Evolutionary conservation across 129 eudicot species (phyloP).

Genomic region (Cynara cardunculus): DNA sequence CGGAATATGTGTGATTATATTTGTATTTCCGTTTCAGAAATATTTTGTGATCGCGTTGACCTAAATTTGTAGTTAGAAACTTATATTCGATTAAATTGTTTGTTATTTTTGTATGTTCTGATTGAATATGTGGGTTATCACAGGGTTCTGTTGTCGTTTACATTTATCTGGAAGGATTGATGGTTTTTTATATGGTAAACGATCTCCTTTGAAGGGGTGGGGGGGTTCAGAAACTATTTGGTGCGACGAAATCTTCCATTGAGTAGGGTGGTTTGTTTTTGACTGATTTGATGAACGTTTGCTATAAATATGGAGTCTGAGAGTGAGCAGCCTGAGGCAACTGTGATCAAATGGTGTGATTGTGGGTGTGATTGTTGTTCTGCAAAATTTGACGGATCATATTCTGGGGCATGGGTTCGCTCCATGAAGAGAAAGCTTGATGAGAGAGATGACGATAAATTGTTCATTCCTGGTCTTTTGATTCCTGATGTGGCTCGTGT

Average conservation of each 20-base stretch:
- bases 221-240: constrained; percentile 8
- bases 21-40: constrained; percentile 7
- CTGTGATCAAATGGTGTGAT: constrained; percentile 52
- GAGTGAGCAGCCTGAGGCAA: constrained; percentile 35
- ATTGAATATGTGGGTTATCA: not conserved
- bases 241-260: not conserved
- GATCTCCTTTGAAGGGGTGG: not conserved
- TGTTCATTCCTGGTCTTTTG: constrained; percentile 47
- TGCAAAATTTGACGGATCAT: constrained; percentile 30
- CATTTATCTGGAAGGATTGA: not conserved
- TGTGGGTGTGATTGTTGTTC: constrained; percentile 53
- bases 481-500: constrained; percentile 65
- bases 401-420: constrained; percentile 50
- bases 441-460: constrained; percentile 44
- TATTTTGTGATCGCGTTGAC: constrained; percentile 1
- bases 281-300: constrained; percentile 21
- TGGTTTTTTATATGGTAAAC: not conserved
- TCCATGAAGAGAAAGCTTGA: constrained; percentile 65
- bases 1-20: not conserved
- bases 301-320: constrained; percentile 47
- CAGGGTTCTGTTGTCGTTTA: not conserved
- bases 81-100: not conserved
- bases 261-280: not conserved
- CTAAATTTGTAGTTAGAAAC: constrained; percentile 11
- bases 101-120: constrained; percentile 7